Percentiles rank a stretch among this genome's conserved stretches.
These are phyloP conservation scores for Monosporascus sp. DNA, from an alignment of 2,329 filamentous ascomycete species.

Conservation along the genomic window DNA sequence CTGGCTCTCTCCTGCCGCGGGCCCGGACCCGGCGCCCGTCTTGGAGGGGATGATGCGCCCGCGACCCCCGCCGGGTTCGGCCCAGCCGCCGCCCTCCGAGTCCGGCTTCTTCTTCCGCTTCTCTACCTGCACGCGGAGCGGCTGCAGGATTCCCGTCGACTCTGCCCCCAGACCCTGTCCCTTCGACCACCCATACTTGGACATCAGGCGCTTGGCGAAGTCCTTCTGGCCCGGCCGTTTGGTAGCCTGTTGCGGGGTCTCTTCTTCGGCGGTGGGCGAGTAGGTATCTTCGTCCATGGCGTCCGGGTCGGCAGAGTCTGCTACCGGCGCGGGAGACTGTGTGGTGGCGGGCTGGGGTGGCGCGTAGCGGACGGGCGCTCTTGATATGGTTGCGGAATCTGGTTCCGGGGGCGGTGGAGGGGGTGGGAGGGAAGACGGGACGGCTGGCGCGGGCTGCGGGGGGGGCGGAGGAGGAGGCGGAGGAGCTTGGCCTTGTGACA, in stretches of 20 bases:
- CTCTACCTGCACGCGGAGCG: conserved; percentile 77
- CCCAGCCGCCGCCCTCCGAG: conserved; percentile 73
- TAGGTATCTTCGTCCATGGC: conserved; percentile 31
- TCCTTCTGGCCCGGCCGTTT: conserved; percentile 72
- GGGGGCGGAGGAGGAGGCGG: conserved; percentile 27
- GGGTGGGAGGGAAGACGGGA: conserved; percentile 23
- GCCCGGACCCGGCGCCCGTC: conserved; percentile 23
- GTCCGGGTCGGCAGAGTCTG: conserved; percentile 27
- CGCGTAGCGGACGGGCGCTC: conserved; percentile 71
- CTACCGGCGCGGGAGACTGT: conserved; percentile 31
- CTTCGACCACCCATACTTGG: conserved; percentile 89
- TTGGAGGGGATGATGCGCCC: conserved; percentile 76
- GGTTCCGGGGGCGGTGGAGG: conserved; percentile 32
- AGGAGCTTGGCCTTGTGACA: conserved; percentile 40
- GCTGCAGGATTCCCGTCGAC: conserved; percentile 76
- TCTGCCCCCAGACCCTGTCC: conserved; percentile 82
- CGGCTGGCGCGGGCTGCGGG: conserved; percentile 19
- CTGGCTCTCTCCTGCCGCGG: conserved; percentile 14
- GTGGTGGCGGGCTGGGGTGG: conserved; percentile 44
- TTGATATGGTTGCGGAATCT: conserved; percentile 61
- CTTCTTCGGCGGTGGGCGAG: conserved; percentile 16
- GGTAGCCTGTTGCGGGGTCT: conserved; percentile 41
- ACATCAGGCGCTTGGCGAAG: conserved; percentile 84
- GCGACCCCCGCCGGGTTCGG: conserved; percentile 59
- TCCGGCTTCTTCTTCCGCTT: conserved; percentile 77